Evolutionary conservation across 2,329 filamentous ascomycete species (phyloP), one percentile per base, ranked within the genome.

Genomic region (Botrytis fragariae): DNA sequence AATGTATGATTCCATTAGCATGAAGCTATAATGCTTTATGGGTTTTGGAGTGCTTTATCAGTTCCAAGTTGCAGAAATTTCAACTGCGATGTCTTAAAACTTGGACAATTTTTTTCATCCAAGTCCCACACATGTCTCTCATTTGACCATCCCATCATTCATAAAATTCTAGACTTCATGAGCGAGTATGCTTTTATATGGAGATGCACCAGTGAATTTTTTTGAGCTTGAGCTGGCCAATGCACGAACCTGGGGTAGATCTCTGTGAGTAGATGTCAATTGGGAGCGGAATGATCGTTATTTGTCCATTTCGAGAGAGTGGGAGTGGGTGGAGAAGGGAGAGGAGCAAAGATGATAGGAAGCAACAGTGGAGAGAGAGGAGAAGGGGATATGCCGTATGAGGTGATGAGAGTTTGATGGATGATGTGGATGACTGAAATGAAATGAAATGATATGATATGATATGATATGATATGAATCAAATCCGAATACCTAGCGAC

Each of bases 211-310:
- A 67, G n/a, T 22, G 18, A 42, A 29, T 39, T 8, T 7, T n/a
- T 9, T 54, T 32, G 29, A 51, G n/a, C 25, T 54, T 39, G 32
- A n/a, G 29, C 32, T 67, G 64, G 64, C 45, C 64, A 54, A 67
- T 67, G 64, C 64, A 67, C 32, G 64, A 67, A 67, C 64, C 64
- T 67, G 64, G 64, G 64, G 64, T 67, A 67, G 64, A 67, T 67
- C 45, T 39, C 14, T 67, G 45, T 67, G 44, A 67, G 64, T 12
- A 45, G 37, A 25, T 29, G 22, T 20, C 61, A 64, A 64, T 45
- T 64, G n/a, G n/a, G 20, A 45, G 61, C 18, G 61, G 61, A 64
- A 42, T 64, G 9, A 22, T 54, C 32, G 64, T 67, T 54, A 29
- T 39, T 67, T 54, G 64, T 20, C 35, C 35, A 29, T 54, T 67